Base-by-base conservation (phyloP, 768 basidiomycete genomes). In the Boletus pseudo-olivaceus region DNA sequence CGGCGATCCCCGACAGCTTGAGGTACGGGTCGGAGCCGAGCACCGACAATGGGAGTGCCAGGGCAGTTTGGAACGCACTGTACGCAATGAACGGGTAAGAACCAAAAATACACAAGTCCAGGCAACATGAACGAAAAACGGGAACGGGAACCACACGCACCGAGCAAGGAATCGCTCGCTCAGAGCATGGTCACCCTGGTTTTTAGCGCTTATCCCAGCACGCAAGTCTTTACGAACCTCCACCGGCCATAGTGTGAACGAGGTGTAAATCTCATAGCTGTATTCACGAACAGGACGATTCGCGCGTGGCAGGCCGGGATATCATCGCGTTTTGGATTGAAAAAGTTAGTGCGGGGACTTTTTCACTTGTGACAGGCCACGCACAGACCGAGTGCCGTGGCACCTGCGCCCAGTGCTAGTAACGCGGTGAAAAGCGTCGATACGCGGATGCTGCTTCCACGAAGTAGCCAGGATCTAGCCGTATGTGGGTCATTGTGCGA, bases 1-100 rank as follows among this genome's bases (percentile, higher is more conserved):
- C 77, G 2, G 81, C 87, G 12, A 90, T 80, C 4, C 88, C 88
- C 0, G 85, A 82, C 0, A 81, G 72, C 66, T 88, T 90, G 52
- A 88, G 76, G 51, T 84, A 77, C 0, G 86, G 82, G 19, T 80
- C 73, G 3, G 75, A 55, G 0, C 68, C 59, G 47, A 79, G 69
- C 19, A 43, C 58, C 1, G 69, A 65, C 23, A 70, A 51, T 0
- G 76, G 77, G 5, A 85, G 74, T 0, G 65, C 58, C 53, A 78
- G 73, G 1, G 83, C 78, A 1, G 75, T 80, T 29, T 82, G 72
- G 72, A 79, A 84, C 34, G 86, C 85, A 20, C 84, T 85, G 26
- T 14, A 26, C 29, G 34, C 7, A 17, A 29, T 2, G 33, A 33
- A 37, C 17, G 10, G 9, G 26, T 49, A 4, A 54, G 47, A 27